Evolutionary conservation across 352 stramenopile species (phyloP), one percentile per base, ranked within the genome.

Genomic region (Globisporangium spiculum): DNA sequence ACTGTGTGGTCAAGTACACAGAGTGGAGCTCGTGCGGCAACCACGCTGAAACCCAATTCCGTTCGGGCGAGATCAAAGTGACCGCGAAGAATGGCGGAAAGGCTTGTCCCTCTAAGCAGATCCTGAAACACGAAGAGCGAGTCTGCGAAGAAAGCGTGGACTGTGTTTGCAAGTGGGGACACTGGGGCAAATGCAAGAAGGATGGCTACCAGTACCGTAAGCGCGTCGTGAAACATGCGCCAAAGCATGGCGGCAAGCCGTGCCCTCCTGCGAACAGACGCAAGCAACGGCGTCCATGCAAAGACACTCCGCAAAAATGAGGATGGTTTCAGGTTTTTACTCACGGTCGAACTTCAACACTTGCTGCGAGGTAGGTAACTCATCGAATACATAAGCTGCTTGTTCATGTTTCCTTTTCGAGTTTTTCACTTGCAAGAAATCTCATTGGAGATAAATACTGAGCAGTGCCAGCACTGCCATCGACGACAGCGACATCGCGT

Each of bases 1-100:
- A 87, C 65, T 91, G 83, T 53, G 76, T 81, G 54, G 56, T 84
- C 12, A 73, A 56, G n/a, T 70, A 73, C 22, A 78, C 69, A 46
- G 60, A 65, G 0, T 86, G 74, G 72, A 76, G 71, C 12, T 30
- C 69, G 4, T 85, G 78, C 55, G 46, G 32, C 10, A 22, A 30
- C 27, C 32, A 58, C 44, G 8, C 44, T 4, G 8, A 26, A 18
- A 64, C 27, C 38, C 64, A 69, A 53, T 53, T 38, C 16, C 64
- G 64, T 22, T 59, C 64, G 0, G 64, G 38, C 10, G 48, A 2
- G 4, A 52, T 69, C 27, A 5, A 54, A 24, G 64, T 65, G 6
- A 1, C 30, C 3, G 10, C 64, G 18, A 59, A 63, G 64, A 60
- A 65, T 48, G 34, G 34, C 30, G 64, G 64, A 0, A 20, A 3